Conservation (phyloP, 1,284 basidiomycete species). For the Amylostereum chailletii region DNA sequence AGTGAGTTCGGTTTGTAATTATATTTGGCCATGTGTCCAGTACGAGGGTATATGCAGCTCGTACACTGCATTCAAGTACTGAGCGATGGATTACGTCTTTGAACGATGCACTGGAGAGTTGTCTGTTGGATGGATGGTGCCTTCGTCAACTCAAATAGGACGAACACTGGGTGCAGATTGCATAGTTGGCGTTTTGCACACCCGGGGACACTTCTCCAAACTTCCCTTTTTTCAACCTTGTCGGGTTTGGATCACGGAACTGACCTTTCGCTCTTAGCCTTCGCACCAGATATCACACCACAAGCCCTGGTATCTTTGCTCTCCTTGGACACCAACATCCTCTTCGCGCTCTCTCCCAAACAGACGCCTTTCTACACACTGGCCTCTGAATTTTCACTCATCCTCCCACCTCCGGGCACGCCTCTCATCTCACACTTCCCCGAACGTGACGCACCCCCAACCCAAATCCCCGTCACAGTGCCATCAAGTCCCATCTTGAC, state of each 20-base stretch:
- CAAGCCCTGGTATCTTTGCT: constrained; percentile 75
- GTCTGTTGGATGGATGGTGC: too few species aligned
- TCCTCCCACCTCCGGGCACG: constrained; percentile 65
- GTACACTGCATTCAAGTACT: too few species aligned
- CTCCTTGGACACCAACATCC: constrained; percentile 70
- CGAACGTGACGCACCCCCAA: constrained; percentile 47
- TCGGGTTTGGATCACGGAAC: too few species aligned
- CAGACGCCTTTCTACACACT: constrained; percentile 64
- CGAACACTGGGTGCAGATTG: too few species aligned
- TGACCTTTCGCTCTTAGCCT: constrained; percentile 32
- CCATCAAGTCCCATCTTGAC: constrained; percentile 31
- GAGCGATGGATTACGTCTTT: too few species aligned
- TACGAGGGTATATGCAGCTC: too few species aligned
- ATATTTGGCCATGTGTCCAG: constrained; percentile 2
- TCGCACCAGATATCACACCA: constrained; percentile 73
- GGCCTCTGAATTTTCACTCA: constrained; percentile 69
- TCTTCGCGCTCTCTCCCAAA: constrained; percentile 74
- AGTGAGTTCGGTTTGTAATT: constrained; percentile 34
- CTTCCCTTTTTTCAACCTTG: too few species aligned
- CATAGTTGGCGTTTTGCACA: too few species aligned
- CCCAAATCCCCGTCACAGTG: constrained; percentile 50
- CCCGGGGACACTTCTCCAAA: too few species aligned
- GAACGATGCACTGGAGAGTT: too few species aligned
- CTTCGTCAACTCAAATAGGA: too few species aligned
- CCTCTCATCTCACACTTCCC: constrained; percentile 74